A percentile compares a stretch with the other conserved stretches of the same genome.
Conservation (phyloP, 2,329 filamentous ascomycete species). For the Monosporascus sp. region DNA sequence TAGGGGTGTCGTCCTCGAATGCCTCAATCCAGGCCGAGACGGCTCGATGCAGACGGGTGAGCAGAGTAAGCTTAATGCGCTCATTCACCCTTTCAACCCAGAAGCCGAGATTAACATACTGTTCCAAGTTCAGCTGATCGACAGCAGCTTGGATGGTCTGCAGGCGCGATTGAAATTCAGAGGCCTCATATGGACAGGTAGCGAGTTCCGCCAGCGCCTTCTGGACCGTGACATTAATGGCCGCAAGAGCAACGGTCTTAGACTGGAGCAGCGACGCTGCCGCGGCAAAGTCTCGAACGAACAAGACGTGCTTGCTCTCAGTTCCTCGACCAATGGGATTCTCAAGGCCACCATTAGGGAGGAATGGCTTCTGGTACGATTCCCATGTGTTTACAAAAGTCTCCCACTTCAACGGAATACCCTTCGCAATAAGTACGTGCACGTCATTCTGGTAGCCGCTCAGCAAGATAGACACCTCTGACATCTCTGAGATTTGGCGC, state of each 20-base stretch:
- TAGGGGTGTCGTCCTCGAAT: constrained; percentile 59
- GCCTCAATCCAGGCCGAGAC: constrained; percentile 82
- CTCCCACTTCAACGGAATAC: constrained; percentile 89
- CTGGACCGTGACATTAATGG: constrained; percentile 75
- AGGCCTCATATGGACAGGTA: constrained; percentile 73
- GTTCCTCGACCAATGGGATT: constrained; percentile 46
- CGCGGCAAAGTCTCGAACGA: constrained; percentile 87
- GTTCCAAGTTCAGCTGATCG: constrained; percentile 93
- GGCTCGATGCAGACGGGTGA: constrained; percentile 77
- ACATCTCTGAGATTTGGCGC: constrained; percentile 77
- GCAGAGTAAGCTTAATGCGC: constrained; percentile 74
- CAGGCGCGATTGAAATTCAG: constrained; percentile 74
- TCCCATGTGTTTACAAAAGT: constrained; percentile 98
- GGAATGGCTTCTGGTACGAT: constrained; percentile 64
- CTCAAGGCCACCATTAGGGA: constrained; percentile 56
- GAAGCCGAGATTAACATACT: constrained; percentile 84
- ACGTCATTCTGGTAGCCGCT: constrained; percentile 91
- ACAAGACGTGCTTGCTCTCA: constrained; percentile 93
- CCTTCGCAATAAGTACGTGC: constrained; percentile 75
- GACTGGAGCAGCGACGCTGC: constrained; percentile 82
- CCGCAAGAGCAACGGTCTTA: constrained; percentile 74
- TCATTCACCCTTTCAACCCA: constrained; percentile 88
- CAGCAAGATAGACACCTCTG: constrained; percentile 78
- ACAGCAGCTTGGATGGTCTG: constrained; percentile 87
- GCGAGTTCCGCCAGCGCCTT: constrained; percentile 79